Percentiles rank a stretch among this genome's conserved stretches.
Conservation (phyloP, 805 yeast species). For the Ogataea salicorniae region DNA sequence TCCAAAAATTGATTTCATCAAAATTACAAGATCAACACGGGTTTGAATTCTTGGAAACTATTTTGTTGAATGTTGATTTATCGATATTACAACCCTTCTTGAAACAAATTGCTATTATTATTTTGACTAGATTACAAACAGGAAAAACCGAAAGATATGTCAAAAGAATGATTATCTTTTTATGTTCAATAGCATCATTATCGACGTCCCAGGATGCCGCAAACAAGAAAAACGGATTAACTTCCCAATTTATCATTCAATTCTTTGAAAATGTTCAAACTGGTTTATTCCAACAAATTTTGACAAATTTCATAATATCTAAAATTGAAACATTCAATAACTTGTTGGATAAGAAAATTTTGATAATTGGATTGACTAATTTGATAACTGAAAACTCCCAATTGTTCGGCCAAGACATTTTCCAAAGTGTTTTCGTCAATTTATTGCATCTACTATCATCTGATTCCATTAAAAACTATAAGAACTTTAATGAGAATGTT, state of each 20-base stretch:
- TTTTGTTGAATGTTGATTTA: constrained; percentile 54
- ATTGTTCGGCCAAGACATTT: constrained; percentile 32
- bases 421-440: constrained; percentile 39
- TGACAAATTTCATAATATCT: constrained; percentile 46
- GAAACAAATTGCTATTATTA: constrained; percentile 67
- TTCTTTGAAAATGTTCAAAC: constrained; percentile 72
- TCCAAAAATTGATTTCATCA: constrained; percentile 86
- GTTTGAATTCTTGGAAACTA: constrained; percentile 73
- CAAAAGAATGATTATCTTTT: constrained; percentile 61
- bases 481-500: constrained; percentile 32
- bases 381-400: constrained; percentile 38
- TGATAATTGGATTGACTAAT: constrained; percentile 45
- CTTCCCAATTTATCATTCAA: constrained; percentile 44
- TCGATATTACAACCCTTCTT: constrained; percentile 45
- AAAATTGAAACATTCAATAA: constrained; percentile 39
- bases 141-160: constrained; percentile 80
- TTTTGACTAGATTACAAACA: constrained; percentile 75
- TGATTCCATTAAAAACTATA: constrained; percentile 31
- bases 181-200: constrained; percentile 32
- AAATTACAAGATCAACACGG: constrained; percentile 77
- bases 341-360: constrained; percentile 38
- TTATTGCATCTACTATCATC: constrained; percentile 34
- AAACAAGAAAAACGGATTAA: constrained; percentile 19
- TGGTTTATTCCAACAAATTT: constrained; percentile 49
- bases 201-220: constrained; percentile 27